A percentile compares a stretch with the other conserved stretches of the same genome.
Conservation (phyloP, 345 rosid genomes). For the Abelmoschus esculentus region DNA sequence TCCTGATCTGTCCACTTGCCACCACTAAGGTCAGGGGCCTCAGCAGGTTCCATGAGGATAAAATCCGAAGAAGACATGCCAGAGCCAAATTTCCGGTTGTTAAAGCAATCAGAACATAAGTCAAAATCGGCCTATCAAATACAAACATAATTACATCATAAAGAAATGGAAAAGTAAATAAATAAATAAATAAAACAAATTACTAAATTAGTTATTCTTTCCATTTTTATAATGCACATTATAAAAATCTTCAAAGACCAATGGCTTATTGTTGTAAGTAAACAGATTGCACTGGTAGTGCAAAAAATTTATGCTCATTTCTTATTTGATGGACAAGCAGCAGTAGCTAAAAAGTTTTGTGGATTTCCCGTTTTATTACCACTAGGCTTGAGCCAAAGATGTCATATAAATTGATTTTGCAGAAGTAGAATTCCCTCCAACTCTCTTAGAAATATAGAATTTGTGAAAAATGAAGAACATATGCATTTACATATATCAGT, state of each 20-base stretch:
- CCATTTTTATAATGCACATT: not conserved
- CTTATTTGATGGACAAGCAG: not conserved
- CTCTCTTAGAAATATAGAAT: not conserved
- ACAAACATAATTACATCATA: slow-evolving; percentile 16
- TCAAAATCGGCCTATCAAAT: slow-evolving; percentile 98
- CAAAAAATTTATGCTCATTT: not conserved
- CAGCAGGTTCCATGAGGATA: slow-evolving; percentile 95
- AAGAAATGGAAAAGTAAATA: not conserved
- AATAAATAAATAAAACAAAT: not conserved
- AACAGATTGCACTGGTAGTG: not conserved
- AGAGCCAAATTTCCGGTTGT: slow-evolving; percentile 73
- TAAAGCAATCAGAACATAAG: slow-evolving; percentile 91
- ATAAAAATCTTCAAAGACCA: not conserved
- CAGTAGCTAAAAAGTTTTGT: not conserved
- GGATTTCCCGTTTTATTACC: not conserved
- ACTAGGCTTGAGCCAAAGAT: not conserved
- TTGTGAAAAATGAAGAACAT: not conserved
- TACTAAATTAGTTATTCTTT: not conserved
- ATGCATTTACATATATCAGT: not conserved
- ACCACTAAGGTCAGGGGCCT: slow-evolving; percentile 65
- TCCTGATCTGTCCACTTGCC: slow-evolving; percentile 99
- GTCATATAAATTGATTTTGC: not conserved
- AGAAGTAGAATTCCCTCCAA: not conserved
- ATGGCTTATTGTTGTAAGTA: not conserved
- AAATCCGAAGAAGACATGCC: slow-evolving; percentile 91